Evolutionary conservation across 1,139 yeast species (phyloP).

Genomic region (Chernovozyma aurita): DNA sequence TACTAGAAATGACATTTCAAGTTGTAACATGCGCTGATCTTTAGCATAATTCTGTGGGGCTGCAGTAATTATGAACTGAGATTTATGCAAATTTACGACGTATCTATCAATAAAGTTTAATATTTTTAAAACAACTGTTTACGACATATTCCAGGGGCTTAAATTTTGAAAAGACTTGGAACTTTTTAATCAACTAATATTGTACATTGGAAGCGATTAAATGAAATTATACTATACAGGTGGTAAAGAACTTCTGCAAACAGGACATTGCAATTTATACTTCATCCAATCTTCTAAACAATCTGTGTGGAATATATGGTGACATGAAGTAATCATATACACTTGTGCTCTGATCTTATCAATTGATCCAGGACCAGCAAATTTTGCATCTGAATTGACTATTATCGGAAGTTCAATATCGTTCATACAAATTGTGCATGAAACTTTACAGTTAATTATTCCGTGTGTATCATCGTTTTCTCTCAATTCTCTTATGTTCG

Average conservation of each 20-base stretch:
- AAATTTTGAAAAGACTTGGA: too few relatives aligned
- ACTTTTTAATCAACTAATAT: not conserved
- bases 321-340: conserved; percentile 91
- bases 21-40: too few relatives aligned
- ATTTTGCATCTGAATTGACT: conserved; percentile 11
- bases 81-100: too few relatives aligned
- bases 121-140: too few relatives aligned
- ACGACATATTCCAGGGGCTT: too few relatives aligned
- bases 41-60: too few relatives aligned
- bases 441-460: conserved; percentile 34
- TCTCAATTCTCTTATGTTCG: conserved; percentile 16
- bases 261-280: conserved; percentile 89
- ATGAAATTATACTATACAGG: conserved; percentile 42
- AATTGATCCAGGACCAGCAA: conserved; percentile 10
- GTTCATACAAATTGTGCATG: conserved; percentile 90
- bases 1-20: too few relatives aligned
- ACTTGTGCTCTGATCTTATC: conserved; percentile 27
- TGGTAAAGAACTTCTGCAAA: conserved; percentile 81
- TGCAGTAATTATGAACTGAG: too few relatives aligned
- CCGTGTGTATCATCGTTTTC: conserved; percentile 25
- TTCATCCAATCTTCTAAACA: conserved; percentile 94
- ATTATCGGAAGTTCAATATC: conserved; percentile 60
- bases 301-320: conserved; percentile 81
- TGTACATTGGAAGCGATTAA: too few relatives aligned
- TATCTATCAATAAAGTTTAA: too few relatives aligned